A percentile compares a stretch with the other conserved stretches of the same genome.
These are phyloP conservation scores for Podaxis sp. DNA, from an alignment of 768 basidiomycete genomes.

Conservation along the genomic window DNA sequence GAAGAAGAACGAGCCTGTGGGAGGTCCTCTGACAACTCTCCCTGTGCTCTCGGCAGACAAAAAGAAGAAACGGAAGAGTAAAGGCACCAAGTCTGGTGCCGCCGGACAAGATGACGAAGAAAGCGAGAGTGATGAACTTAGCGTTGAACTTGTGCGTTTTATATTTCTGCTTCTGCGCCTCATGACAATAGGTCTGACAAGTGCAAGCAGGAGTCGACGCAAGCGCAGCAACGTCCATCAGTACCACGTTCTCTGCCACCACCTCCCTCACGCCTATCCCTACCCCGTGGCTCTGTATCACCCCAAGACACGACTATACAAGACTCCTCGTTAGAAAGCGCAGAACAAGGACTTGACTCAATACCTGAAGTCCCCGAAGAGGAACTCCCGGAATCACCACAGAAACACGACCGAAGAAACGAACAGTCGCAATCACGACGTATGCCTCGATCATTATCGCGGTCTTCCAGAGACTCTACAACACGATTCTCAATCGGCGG, in stretches of 20 bases:
- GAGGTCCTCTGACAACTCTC: slow-evolving; percentile 62
- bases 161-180: not conserved
- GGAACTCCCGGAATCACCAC: slow-evolving; percentile 26
- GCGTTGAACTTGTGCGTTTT: slow-evolving; percentile 34
- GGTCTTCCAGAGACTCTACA: slow-evolving; percentile 17
- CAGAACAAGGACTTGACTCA: slow-evolving; percentile 56
- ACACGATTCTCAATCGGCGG: slow-evolving; percentile 41
- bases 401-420: slow-evolving; percentile 19
- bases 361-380: slow-evolving; percentile 68
- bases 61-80: slow-evolving; percentile 52
- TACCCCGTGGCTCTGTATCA: slow-evolving; percentile 43
- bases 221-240: slow-evolving; percentile 14
- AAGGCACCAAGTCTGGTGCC: slow-evolving; percentile 41
- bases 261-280: slow-evolving; percentile 38
- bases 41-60: slow-evolving; percentile 70
- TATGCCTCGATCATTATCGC: slow-evolving; percentile 28
- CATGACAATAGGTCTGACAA: slow-evolving; percentile 3
- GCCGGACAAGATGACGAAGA: slow-evolving; percentile 51
- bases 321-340: slow-evolving; percentile 41
- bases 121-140: slow-evolving; percentile 45
- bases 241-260: slow-evolving; percentile 27
- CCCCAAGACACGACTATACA: slow-evolving; percentile 30
- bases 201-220: slow-evolving; percentile 3
- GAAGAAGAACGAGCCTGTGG: slow-evolving; percentile 51
- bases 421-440: slow-evolving; percentile 29